Base-by-base conservation (phyloP, 2,329 filamentous ascomycete genomes). In the Pseudocercospora pini-densiflorae region DNA sequence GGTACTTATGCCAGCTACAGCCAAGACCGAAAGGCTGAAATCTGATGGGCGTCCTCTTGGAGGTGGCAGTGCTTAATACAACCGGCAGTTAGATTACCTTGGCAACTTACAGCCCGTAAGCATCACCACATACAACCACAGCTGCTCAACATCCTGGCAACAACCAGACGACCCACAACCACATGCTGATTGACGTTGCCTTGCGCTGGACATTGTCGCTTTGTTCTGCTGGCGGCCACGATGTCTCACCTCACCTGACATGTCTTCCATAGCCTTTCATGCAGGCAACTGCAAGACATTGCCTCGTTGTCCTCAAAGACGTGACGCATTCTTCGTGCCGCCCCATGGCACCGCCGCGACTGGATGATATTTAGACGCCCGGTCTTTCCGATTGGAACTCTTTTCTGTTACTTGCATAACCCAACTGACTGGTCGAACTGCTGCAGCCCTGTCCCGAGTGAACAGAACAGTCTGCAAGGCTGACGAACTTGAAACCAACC, bases 301-400 rank as follows among this genome's bases (percentile, higher is more conserved):
- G 55, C 54, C 54, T 58, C 54, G 54, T 40, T 58, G 55, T 23
- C 53, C 24, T 57, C 53, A 16, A 33, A 29, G 6, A 36, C 24
- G 31, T 58, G 55, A 43, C 55, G 55, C 55, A 58, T 58, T 33
- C 31, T 24, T 58, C 31, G 19, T 14, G 16, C 19, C n/a, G 31
- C 55, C 31, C 55, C 55, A 33, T 57, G 60, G 47, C 57, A 62
- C 45, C 47, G 61, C 61, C 43, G 49, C 61, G 33, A 59, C n/a
- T 61, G 53, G 51, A 60, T 49, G 21, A 59, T 36, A 57, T 54
- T 57, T 27, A 58, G 36, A 58, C 43, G 65, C 55, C 61, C 49
- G 61, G 43, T 19, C 9, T 57, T 45, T 58, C 24, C 31, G 19
- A 53, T 40, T 49, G 12, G 57, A 29, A n/a, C 40, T 59, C 54